Evolutionary conservation across 106 monocot species (phyloP).

Genomic region (Phalaenopsis equestris): DNA sequence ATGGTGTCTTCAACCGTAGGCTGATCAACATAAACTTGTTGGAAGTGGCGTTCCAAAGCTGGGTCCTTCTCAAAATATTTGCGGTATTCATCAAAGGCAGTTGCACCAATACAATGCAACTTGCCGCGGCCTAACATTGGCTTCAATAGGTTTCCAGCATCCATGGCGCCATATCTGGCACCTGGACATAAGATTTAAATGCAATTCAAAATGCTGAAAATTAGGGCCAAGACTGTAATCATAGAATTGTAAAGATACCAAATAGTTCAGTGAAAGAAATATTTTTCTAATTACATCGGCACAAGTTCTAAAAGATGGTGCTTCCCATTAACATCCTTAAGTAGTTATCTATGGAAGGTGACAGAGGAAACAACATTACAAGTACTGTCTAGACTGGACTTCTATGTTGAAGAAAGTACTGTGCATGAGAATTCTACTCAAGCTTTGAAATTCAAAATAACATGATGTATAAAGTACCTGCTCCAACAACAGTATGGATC

Average conservation of each 20-base stretch:
- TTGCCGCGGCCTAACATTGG: conserved; percentile 99
- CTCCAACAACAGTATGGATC: too few species aligned
- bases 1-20: conserved; percentile 91
- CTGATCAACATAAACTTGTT: conserved; percentile 98
- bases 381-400: not conserved
- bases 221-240: not conserved
- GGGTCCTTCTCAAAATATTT: conserved; percentile 99
- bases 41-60: conserved; percentile 92
- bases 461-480: too few species aligned
- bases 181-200: conserved; percentile 32
- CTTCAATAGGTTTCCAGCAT: conserved; percentile 93
- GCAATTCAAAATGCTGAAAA: not conserved
- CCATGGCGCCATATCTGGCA: conserved; percentile 97
- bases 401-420: not conserved
- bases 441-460: too few species aligned
- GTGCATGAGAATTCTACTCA: not conserved
- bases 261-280: not conserved
- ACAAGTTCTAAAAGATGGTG: too few species aligned
- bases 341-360: not conserved
- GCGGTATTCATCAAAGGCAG: conserved; percentile 92
- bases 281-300: not conserved
- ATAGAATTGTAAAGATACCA: not conserved
- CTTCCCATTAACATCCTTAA: not conserved
- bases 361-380: not conserved
- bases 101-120: conserved; percentile 96